These are phyloP conservation scores for Rhodotorula sp. DNA, from an alignment of 1,284 basidiomycete species.

Conservation along the genomic window DNA sequence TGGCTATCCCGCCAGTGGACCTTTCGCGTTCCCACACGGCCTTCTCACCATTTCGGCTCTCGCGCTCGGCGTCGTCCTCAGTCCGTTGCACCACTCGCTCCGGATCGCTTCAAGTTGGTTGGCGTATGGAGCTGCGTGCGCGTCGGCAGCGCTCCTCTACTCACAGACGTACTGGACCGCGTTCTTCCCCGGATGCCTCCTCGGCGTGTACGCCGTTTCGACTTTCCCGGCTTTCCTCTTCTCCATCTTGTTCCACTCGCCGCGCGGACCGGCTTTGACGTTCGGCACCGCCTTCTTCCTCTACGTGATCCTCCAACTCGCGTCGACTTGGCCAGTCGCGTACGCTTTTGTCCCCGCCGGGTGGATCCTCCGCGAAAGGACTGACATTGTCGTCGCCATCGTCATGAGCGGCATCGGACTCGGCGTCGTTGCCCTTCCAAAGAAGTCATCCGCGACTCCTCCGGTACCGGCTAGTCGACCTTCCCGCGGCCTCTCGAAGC, in stretches of 20 bases:
- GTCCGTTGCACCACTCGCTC: neutral
- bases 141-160: constrained; percentile 60
- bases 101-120: constrained; percentile 46
- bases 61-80: constrained; percentile 55
- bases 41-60: constrained; percentile 67
- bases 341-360: constrained; percentile 88
- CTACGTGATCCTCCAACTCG: constrained; percentile 65
- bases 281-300: constrained; percentile 63
- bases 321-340: constrained; percentile 78
- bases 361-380: constrained; percentile 71
- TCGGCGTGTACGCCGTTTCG: constrained; percentile 68
- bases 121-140: constrained; percentile 57
- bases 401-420: constrained; percentile 49
- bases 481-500: neutral
- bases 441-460: too few relatives aligned
- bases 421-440: constrained; percentile 48
- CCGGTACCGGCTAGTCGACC: neutral
- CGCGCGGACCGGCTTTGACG: constrained; percentile 49
- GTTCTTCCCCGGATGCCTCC: constrained; percentile 66
- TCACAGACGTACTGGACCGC: constrained; percentile 67
- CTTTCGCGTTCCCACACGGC: constrained; percentile 68
- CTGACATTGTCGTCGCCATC: constrained; percentile 58
- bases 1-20: constrained; percentile 75
- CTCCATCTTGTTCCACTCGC: constrained; percentile 41
- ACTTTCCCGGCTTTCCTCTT: constrained; percentile 61